Conservation (phyloP, 768 basidiomycete genomes). For the Sistotremastrum niveocremeum region DNA sequence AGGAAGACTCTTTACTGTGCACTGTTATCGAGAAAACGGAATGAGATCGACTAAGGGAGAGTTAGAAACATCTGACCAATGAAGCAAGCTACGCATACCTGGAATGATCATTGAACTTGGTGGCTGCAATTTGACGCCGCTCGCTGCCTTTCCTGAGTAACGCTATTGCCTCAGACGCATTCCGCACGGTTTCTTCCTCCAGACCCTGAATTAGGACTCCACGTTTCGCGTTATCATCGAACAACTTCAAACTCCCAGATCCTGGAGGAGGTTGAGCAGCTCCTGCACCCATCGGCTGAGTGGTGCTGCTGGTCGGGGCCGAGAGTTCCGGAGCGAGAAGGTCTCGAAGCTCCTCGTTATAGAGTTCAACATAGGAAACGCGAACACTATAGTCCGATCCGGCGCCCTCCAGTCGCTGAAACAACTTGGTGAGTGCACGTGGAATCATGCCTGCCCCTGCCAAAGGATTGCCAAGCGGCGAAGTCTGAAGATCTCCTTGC, state of each 20-base stretch:
- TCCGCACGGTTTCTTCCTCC: constrained; percentile 78
- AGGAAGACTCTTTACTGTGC: constrained; percentile 72
- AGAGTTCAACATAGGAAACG: constrained; percentile 88
- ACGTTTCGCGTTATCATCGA: constrained; percentile 79
- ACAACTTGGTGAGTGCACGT: constrained; percentile 81
- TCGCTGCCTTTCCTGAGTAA: constrained; percentile 83
- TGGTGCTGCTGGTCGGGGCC: constrained; percentile 41
- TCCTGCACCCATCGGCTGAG: constrained; percentile 70
- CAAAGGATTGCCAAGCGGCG: constrained; percentile 79
- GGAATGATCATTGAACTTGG: constrained; percentile 96
- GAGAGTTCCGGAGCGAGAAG: constrained; percentile 71
- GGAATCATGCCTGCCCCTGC: constrained; percentile 92
- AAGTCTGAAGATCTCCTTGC: constrained; percentile 84
- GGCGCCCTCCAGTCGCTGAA: constrained; percentile 70
- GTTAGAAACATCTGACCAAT: background rate
- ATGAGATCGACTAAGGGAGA: constrained; percentile 62
- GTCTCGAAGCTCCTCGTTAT: constrained; percentile 97
- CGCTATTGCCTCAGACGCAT: constrained; percentile 68
- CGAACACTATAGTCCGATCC: constrained; percentile 82
- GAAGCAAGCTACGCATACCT: constrained; percentile 16
- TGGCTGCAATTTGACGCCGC: constrained; percentile 84
- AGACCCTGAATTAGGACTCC: constrained; percentile 91
- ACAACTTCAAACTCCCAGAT: constrained; percentile 63
- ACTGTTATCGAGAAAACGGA: constrained; percentile 96
- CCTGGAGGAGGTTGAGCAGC: constrained; percentile 8